A percentile compares a stretch with the other conserved stretches of the same genome.
Conservation (phyloP, 2,329 filamentous ascomycete species). For the Xenoacremonium recifei region DNA sequence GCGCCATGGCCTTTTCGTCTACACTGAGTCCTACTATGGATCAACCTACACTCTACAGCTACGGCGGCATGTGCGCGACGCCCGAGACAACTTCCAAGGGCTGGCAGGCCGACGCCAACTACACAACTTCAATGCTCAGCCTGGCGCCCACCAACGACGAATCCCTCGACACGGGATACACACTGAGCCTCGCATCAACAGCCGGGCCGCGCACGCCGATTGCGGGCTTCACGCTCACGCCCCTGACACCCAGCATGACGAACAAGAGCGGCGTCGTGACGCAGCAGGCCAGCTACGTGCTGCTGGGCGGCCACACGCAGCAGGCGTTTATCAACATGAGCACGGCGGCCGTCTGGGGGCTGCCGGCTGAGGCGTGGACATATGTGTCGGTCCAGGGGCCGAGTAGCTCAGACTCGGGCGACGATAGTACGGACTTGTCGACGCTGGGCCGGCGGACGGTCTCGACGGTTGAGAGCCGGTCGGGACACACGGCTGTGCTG, state of each 20-base stretch:
- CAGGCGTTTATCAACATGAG: conserved; percentile 92
- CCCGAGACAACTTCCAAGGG: conserved; percentile 37
- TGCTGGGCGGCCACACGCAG: conserved; percentile 83
- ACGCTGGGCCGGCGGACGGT: conserved; percentile 36
- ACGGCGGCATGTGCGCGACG: conserved; percentile 85
- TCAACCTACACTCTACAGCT: conserved; percentile 64
- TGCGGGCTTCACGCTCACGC: conserved; percentile 83
- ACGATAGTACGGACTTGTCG: conserved; percentile 54
- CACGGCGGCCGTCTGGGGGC: conserved; percentile 79
- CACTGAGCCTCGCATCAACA: conserved; percentile 37
- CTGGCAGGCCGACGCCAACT: conserved; percentile 70
- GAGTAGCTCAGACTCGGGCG: conserved; percentile 10
- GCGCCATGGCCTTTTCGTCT: conserved; percentile 66
- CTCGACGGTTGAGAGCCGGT: conserved; percentile 68
- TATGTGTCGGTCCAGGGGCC: conserved; percentile 66
- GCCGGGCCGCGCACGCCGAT: conserved; percentile 71
- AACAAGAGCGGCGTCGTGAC: conserved; percentile 64
- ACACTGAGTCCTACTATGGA: conserved; percentile 52
- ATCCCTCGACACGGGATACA: conserved; percentile 30
- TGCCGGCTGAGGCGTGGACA: conserved; percentile 84
- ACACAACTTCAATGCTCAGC: conserved; percentile 76
- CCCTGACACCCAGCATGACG: conserved; percentile 66
- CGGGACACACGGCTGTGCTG: conserved; percentile 83
- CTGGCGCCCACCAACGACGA: conserved; percentile 50
- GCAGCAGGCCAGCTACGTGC: conserved; percentile 74